Base-by-base conservation (phyloP, 2,329 filamentous ascomycete genomes). In the Colletotrichum coccodes region DNA sequence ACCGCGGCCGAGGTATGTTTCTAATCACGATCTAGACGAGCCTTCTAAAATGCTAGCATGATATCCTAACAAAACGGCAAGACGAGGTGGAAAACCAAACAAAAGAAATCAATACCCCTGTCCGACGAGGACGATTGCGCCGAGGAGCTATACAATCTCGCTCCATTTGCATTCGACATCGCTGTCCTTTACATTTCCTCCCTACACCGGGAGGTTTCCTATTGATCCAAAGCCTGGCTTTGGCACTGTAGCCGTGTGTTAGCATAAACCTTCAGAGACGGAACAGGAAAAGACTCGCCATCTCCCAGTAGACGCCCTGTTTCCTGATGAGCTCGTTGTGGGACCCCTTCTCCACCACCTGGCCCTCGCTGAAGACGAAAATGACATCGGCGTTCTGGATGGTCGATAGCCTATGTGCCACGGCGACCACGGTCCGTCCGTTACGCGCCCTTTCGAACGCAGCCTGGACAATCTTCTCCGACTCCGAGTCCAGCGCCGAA, bases 401-500 rank as follows among this genome's bases (percentile, higher is more conserved):
- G 1, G 81, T 84, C 6, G 79, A 76, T 4, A 85, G 71, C 7
- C 83, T 74, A 73, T 84, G 82, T 14, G 81, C 81, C 40, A 84
- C 79, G 6, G 79, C 79, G 56, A 84, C 76, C 36, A 83, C 79
- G 3, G 81, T 83, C 38, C 70, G 47, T 32, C 68, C 68, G 3
- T 68, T 28, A 12, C 68, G 64, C 0, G 80, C 81, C 65, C 75
- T 80, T 38, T 71, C 70, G n/a, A 71, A 68, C 2, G 68, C 70
- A 5, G 68, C 68, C 40, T 89, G 83, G 8, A 94, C 84, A 3
- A 87, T 54, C 38, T 83, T 81, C 73, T 90, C 88, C 0, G 83
- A 86, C 69, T 87, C 81, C 1, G 86, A 85, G 65, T 90, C 87
- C 0, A 90, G 78, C 36, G 83, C 85, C 2, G 81, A 84, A 0